Conservation (phyloP, 768 basidiomycete genomes). For the Austroboletus festivus region DNA sequence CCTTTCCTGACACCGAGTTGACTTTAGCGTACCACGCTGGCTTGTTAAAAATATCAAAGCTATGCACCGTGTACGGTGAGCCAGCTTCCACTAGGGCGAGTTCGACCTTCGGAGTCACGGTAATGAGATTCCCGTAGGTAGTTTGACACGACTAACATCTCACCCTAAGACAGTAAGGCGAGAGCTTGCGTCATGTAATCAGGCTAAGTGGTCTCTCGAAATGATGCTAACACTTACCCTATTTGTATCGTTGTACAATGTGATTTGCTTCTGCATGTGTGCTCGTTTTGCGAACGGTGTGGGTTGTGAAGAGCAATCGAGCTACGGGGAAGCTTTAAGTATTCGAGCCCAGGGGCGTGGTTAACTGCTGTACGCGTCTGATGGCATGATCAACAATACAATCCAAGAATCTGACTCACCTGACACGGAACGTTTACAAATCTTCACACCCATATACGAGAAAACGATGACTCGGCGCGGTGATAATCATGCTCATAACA, state of each 20-base stretch:
- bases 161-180: conserved; percentile 55
- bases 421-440: too few species aligned
- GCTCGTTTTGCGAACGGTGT: too few species aligned
- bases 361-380: too few species aligned
- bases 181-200: conserved; percentile 35
- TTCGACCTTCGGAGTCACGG: conserved; percentile 39
- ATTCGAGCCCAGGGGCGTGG: too few species aligned
- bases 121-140: too few species aligned
- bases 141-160: background rate
- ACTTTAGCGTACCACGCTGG: conserved; percentile 65
- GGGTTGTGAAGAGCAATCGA: too few species aligned
- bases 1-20: conserved; percentile 60
- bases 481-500: too few species aligned
- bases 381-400: too few species aligned
- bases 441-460: too few species aligned
- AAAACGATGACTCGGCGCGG: too few species aligned
- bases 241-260: conserved; percentile 36
- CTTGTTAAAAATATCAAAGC: conserved; percentile 60
- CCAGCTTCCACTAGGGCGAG: conserved; percentile 57
- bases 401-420: too few species aligned
- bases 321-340: too few species aligned
- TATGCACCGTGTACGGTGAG: conserved; percentile 44
- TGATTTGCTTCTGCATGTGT: conserved; percentile 33
- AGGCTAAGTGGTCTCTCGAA: background rate
- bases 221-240: conserved; percentile 31